Evolutionary conservation across 345 rosid genomes (phyloP).

Genomic region (Euphorbia pulcherrima): DNA sequence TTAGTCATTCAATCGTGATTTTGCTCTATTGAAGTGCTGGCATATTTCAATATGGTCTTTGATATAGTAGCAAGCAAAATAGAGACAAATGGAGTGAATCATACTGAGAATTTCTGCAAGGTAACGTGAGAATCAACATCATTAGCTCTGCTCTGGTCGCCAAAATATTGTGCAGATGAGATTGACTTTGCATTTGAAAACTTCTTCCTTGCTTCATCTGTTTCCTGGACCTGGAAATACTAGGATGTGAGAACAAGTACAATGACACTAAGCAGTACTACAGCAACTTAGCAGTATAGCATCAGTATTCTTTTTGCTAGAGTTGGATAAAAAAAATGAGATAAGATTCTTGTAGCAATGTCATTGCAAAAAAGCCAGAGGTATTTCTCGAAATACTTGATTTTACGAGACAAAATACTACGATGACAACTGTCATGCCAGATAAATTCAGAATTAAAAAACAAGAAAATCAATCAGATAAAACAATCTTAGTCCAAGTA

Average conservation of each 20-base stretch:
- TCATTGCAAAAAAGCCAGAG: neutral
- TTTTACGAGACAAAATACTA: neutral
- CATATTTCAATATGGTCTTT: neutral
- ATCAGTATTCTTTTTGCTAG: neutral
- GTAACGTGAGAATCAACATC: constrained; percentile 71
- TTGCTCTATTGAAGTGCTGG: neutral
- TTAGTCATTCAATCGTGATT: neutral
- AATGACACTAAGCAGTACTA: neutral
- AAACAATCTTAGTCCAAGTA: neutral
- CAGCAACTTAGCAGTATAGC: neutral
- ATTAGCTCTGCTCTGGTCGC: constrained; percentile 52
- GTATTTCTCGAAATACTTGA: neutral
- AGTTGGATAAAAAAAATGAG: neutral
- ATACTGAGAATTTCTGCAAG: constrained; percentile 85
- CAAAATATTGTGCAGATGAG: constrained; percentile 91
- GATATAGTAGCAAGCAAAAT: neutral
- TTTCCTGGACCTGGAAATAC: constrained; percentile 64
- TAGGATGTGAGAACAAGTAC: constrained; percentile 1
- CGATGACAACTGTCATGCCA: neutral
- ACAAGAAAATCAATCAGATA: neutral
- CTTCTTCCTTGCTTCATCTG: constrained; percentile 96
- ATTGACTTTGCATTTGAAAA: constrained; percentile 93
- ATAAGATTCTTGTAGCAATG: neutral
- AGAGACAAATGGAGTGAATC: constrained; percentile 25
- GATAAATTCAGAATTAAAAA: neutral